phyloP scores from a whole-genome alignment of 2,329 filamentous ascomycete species.

The Clarireedia homoeocarpa region DNA sequence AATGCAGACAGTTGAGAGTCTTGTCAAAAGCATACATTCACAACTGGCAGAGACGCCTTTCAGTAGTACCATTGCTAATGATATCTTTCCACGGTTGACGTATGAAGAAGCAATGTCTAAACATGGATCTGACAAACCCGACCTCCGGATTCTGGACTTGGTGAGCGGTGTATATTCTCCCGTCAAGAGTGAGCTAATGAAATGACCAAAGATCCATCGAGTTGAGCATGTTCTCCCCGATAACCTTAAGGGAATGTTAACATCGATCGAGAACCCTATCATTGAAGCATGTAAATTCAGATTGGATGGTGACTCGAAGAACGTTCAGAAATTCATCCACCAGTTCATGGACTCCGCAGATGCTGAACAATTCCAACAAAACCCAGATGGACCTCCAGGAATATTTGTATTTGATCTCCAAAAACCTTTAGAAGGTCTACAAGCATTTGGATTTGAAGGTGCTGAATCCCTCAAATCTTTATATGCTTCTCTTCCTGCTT shows the following conservation, averaged over 20 bases:
- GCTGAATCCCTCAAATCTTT: slow-evolving; percentile 40
- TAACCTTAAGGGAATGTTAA: slow-evolving; percentile 69
- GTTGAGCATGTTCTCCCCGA: slow-evolving; percentile 56
- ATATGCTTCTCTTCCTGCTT: slow-evolving; percentile 15
- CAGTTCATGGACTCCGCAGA: slow-evolving; percentile 63
- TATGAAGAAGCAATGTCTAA: slow-evolving; percentile 72
- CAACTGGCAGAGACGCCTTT: slow-evolving; percentile 9
- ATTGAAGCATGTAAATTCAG: slow-evolving; percentile 69
- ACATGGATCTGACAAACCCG: slow-evolving; percentile 90
- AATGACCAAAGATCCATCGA: slow-evolving; percentile 48
- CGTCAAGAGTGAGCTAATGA: not conserved
- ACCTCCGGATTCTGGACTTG: slow-evolving; percentile 64
- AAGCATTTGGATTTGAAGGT: slow-evolving; percentile 68
- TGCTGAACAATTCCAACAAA: slow-evolving; percentile 51
- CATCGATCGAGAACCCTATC: slow-evolving; percentile 55
- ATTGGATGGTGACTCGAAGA: slow-evolving; percentile 43
- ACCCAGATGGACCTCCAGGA: slow-evolving; percentile 70
- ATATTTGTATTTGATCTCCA: slow-evolving; percentile 67
- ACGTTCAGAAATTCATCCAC: slow-evolving; percentile 54
- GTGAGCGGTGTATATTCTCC: slow-evolving; percentile 34
- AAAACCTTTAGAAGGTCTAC: slow-evolving; percentile 69
- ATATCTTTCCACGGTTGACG: slow-evolving; percentile 36
- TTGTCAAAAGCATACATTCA: slow-evolving; percentile 22
- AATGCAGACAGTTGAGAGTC: slow-evolving; percentile 39
- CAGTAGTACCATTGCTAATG: not conserved